Conservation (phyloP, 176 grass and related monocot species). For the Thalia dealbata region DNA sequence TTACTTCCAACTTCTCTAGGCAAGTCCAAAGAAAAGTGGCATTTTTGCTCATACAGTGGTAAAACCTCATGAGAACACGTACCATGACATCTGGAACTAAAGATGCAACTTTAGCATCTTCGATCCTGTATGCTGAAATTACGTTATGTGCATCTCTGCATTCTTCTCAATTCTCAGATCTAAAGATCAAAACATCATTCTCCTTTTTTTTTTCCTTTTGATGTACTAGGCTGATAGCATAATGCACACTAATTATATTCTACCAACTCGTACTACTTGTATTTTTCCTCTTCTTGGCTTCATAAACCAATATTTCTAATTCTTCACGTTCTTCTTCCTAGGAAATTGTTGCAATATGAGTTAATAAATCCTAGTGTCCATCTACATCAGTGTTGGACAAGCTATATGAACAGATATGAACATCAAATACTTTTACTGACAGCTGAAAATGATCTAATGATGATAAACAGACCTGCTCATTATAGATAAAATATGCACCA, state of each 20-base stretch:
- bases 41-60: not conserved
- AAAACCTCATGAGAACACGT: no score
- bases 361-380: not conserved
- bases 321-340: not conserved
- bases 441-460: not conserved
- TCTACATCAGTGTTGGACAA: not conserved
- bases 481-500: not conserved
- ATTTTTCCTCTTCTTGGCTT: no score
- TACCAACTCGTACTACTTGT: no score
- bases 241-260: no score
- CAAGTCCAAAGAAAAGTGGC: no score
- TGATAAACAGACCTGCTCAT: not conserved
- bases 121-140: not conserved
- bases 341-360: not conserved
- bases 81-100: not conserved
- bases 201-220: no score
- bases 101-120: not conserved
- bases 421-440: not conserved
- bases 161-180: no score
- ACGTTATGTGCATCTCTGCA: not conserved
- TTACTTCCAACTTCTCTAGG: no score
- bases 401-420: not conserved
- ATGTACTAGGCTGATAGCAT: no score
- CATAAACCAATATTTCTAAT: no score
- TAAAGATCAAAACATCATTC: no score